Percentiles rank a stretch among this genome's conserved stretches.
phyloP scores from a whole-genome alignment of 495 filamentous ascomycete genomes.

The Tuber magnatum region DNA sequence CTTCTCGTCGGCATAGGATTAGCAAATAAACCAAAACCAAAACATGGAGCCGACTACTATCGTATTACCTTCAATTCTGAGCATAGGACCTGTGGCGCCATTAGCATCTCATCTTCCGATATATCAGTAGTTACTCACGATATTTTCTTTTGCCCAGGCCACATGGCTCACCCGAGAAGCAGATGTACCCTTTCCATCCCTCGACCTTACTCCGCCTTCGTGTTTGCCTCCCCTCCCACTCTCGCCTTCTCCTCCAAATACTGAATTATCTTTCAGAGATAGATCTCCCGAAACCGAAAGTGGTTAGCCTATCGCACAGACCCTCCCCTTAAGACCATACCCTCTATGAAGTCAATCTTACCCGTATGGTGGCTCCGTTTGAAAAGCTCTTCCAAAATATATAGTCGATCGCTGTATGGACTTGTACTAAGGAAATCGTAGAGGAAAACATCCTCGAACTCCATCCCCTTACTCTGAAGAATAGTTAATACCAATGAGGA shows the following conservation, averaged over 20 bases:
- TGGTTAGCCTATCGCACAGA: slow-evolving; percentile 9
- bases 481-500: slow-evolving; percentile 44
- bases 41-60: background rate
- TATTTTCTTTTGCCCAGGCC: slow-evolving; percentile 2
- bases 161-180: background rate
- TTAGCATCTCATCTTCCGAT: background rate
- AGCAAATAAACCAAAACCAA: background rate
- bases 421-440: too few relatives aligned
- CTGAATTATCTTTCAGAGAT: too few relatives aligned
- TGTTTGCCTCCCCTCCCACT: too few relatives aligned
- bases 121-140: slow-evolving; percentile 7
- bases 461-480: background rate
- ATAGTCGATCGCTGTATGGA: too few relatives aligned
- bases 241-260: too few relatives aligned
- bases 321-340: background rate
- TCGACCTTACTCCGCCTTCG: too few relatives aligned
- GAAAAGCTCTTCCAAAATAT: background rate
- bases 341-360: background rate
- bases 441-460: too few relatives aligned
- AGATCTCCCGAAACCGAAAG: background rate
- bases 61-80: slow-evolving; percentile 19
- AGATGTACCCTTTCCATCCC: background rate
- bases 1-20: background rate
- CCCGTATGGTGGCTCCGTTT: background rate
- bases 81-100: slow-evolving; percentile 11